Base-by-base conservation (phyloP, 495 filamentous ascomycete species). In the Aspergillus diversus region DNA sequence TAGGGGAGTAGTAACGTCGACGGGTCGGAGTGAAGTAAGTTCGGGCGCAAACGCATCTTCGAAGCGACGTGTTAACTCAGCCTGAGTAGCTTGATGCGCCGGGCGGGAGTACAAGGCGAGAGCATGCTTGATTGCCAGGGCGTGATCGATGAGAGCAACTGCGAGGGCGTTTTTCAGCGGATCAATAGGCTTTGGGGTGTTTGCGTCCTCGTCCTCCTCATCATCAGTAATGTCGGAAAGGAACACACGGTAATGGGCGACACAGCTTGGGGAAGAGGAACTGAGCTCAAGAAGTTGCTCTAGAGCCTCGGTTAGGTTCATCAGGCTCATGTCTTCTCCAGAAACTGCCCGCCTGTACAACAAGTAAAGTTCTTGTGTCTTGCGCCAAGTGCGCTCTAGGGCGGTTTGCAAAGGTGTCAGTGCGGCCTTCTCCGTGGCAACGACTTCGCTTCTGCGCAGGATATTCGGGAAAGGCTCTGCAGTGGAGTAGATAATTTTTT, bases 391-490 rank as follows among this genome's bases (percentile, higher is more conserved):
- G n/a, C 94, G 86, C 72, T 97, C 94, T 50, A 98, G 84, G 5
- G 91, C 95, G 7, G 92, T 94, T 69, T 98, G 89, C 61, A 94
- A 77, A 8, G 94, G 90, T 27, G 85, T 84, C 13, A 97, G 73
- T 3, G 82, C 81, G 21, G 91, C 71, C 33, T 87, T 86, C n/a
- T 86, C 77, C n/a, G 84, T 80, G 4, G 82, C 73, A 11, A 96
- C 73, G 59, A 99, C 88, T 75, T 98, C 95, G 69, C 91, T 96
- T 49, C 93, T 84, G 39, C 92, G 86, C 31, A 97, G 80, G 46
- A 99, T 95, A 8, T 92, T 97, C 7, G 95, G 96, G 77, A 99
- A 98, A 0, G 89, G 67, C 65, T 97, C 93, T 0, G 88, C 87
- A 7, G 92, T 93, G 5, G 85, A 90, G 73, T 92, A 97, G 2